Evolutionary conservation across 139 green algal genomes (phyloP).

Genomic region (Auxenochlorella protothecoides): DNA sequence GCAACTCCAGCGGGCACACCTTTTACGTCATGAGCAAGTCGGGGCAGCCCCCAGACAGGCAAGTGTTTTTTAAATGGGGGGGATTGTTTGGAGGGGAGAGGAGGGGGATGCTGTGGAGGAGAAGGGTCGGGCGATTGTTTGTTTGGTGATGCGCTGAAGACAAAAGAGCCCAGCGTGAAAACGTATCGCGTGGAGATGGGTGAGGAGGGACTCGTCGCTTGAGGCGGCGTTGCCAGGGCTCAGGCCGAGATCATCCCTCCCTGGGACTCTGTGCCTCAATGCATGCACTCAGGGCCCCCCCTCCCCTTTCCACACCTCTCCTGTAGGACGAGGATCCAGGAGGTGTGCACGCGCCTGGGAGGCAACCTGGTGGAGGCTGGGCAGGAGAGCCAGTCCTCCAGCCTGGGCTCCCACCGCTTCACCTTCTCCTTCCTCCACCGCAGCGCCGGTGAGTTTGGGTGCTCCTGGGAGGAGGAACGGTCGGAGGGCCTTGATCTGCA

Average conservation of each 20-base stretch:
- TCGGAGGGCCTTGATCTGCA: no score
- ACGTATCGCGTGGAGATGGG: neutral
- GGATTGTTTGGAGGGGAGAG: no score
- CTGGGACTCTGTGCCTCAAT: neutral
- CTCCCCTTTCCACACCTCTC: neutral
- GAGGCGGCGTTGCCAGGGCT: neutral
- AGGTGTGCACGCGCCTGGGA: conserved; percentile 25
- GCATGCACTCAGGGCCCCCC: neutral
- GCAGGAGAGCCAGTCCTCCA: conserved; percentile 5
- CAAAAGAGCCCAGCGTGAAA: no score
- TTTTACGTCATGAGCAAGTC: conserved; percentile 44
- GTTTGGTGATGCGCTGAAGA: no score
- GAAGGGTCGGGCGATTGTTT: no score
- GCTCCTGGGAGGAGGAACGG: no score
- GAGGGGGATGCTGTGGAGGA: no score
- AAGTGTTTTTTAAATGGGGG: no score
- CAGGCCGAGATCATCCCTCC: neutral
- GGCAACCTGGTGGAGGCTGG: conserved; percentile 34
- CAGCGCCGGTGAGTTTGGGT: no score
- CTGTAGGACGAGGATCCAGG: conserved; percentile 20
- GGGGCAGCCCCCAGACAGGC: conserved; percentile 18
- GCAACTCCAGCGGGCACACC: conserved; percentile 36
- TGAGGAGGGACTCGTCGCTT: neutral
- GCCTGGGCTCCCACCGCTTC: conserved; percentile 18
- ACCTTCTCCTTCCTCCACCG: conserved; percentile 33